Base-by-base conservation (phyloP, 257 asterid genomes). In the Gentiana macrophylla region DNA sequence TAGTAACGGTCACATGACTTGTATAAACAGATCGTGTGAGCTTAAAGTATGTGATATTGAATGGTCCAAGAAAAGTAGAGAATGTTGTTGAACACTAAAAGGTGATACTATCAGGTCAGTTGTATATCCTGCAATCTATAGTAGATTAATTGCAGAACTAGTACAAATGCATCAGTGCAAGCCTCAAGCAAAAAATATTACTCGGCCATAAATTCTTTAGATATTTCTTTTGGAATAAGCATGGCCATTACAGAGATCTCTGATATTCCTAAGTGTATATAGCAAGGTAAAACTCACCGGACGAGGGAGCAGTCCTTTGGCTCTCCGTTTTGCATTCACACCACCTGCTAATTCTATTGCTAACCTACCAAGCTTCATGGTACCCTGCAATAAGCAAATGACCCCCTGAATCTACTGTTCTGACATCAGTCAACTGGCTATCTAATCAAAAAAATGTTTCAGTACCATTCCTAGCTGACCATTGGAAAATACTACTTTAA, bases 241-340 rank as follows among this genome's bases (percentile, higher is more conserved):
- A 15, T 15, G 24, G 24, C 24, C 24, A 15, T 15, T 15, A 15
- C 24, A 15, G 24, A 15, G 24, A 15, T 15, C 24, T 15, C 24
- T 15, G 24, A 15, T 15, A 15, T 15, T 15, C 24, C 24, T 15
- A 15, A 15, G 24, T 15, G 24, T 15, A 15, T 15, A 15, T 15
- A 15, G 24, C 24, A 24, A 15, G 24, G 24, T 15, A 48, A 66
- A 62, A 81, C 95, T 85, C 77, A 91, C 98, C 33, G 94, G 82
- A 37, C 98, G 97, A 65, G 98, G 97, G 52, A 92, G 89, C 66
- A 92, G 73, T 66, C 98, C 97, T 80, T 63, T 88, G 65, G 86
- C 75, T 74, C 65, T 81, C 67, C 94, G 97, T 66, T 86, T 92
- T 78, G 75, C 70, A 74, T 88, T 92, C 59, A 92, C 94, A 55